These are phyloP conservation scores for Botrytis paeoniae DNA, from an alignment of 2,329 filamentous ascomycete species.

Conservation along the genomic window DNA sequence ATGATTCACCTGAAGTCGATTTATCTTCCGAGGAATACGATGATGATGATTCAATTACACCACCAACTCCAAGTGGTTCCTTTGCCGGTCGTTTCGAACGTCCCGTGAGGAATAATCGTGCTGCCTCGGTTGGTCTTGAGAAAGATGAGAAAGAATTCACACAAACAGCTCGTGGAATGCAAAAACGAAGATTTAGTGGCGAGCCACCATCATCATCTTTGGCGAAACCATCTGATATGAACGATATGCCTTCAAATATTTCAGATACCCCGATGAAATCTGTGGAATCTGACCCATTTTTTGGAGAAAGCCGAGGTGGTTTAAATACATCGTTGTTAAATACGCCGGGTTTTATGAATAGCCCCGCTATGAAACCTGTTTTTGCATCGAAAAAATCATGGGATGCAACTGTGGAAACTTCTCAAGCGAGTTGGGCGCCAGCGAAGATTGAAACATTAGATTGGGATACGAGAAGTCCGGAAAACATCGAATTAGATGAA, in stretches of 20 bases:
- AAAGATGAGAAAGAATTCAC: slow-evolving; percentile 97
- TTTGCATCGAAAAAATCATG: slow-evolving; percentile 47
- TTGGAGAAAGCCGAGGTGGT: slow-evolving; percentile 37
- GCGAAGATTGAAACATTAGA: slow-evolving; percentile 47
- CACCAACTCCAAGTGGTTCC: slow-evolving; percentile 60
- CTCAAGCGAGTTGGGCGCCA: slow-evolving; percentile 23
- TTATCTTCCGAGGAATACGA: slow-evolving; percentile 85
- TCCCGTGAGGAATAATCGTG: slow-evolving; percentile 60
- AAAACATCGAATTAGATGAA: slow-evolving; percentile 89
- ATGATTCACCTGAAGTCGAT: slow-evolving; percentile 79
- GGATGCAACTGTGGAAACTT: slow-evolving; percentile 37
- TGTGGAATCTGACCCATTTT: slow-evolving; percentile 33
- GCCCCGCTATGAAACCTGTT: slow-evolving; percentile 53
- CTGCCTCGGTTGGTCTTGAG: slow-evolving; percentile 84
- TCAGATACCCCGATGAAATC: slow-evolving; percentile 30
- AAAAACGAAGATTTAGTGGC: slow-evolving; percentile 54
- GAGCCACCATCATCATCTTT: slow-evolving; percentile 52
- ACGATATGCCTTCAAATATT: slow-evolving; percentile 17
- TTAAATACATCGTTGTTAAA: slow-evolving; percentile 21
- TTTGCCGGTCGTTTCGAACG: slow-evolving; percentile 50
- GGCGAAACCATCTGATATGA: slow-evolving; percentile 43
- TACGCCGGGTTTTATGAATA: slow-evolving; percentile 42
- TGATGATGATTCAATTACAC: slow-evolving; percentile 61
- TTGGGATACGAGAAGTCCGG: slow-evolving; percentile 67
- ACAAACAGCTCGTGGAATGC: slow-evolving; percentile 82